Base-by-base conservation (phyloP, 441 rosid genomes). In the Croton laevigatus region DNA sequence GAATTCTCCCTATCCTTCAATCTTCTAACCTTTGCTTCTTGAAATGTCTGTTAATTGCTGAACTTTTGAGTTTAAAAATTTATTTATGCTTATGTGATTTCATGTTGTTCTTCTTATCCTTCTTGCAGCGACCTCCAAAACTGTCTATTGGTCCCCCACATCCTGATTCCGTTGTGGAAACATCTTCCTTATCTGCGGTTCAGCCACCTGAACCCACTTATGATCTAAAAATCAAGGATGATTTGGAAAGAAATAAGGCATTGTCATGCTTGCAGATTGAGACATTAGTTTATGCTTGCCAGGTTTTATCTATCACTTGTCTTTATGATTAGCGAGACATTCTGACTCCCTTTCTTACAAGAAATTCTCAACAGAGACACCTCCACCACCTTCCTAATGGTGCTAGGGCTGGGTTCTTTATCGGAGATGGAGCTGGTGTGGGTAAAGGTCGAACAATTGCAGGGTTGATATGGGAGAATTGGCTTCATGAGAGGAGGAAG, bases 371-470 rank as follows among this genome's bases (percentile, higher is more conserved):
- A 75, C 82, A 94, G 99, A 87, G 99, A 79, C 96, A 95, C 82
- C 90, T 85, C 64, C 98, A 95, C 70, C 93, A 89, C 86, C 99
- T 92, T 69, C 90, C 89, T 61, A 82, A 79, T 86, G 89, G 89
- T 81, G 76, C 80, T 49, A 91, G 99, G 85, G 99, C 98, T 37
- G 99, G 99, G 32, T 95, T 92, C 74, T 95, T 95, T 82, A 71
- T 92, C 80, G 99, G 99, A 83, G 99, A 95, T 79, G 99, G 99
- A 79, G 98, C 99, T 83, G 99, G 99, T 75, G 97, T 95, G 74
- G 98, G 99, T 64, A 95, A 95, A 85, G 99, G 99, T 68, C 88
- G 99, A 63, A 95, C 99, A 61, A 84, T 95, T 83, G 99, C 97
- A 8, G 99, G 99, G 69, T 79, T 95, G 74, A 92, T 95, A 80